These are phyloP conservation scores for Dendrobium chrysotoxum DNA, from an alignment of 106 monocot genomes.

Conservation along the genomic window DNA sequence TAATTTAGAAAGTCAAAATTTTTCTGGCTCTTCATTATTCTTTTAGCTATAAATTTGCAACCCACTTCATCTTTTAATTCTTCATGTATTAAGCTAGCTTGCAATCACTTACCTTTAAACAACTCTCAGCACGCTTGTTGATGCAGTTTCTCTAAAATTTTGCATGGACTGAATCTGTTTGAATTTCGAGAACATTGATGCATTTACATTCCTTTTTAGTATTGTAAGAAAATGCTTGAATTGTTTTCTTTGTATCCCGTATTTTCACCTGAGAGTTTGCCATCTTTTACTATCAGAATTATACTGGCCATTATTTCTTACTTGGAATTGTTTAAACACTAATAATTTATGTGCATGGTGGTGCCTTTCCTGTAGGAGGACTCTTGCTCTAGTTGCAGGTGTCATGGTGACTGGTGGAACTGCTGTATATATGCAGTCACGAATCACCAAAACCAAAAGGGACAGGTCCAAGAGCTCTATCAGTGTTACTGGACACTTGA, in stretches of 20 bases:
- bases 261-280: background rate
- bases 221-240: background rate
- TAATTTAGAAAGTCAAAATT: background rate
- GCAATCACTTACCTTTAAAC: no score
- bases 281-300: background rate
- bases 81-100: background rate
- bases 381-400: slow-evolving; percentile 58
- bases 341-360: background rate
- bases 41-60: background rate
- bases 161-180: background rate
- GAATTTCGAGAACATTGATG: background rate
- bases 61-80: background rate
- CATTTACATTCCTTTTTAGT: background rate
- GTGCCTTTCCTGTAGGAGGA: slow-evolving; percentile 40
- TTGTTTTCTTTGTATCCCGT: background rate
- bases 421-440: slow-evolving; percentile 54
- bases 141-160: background rate
- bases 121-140: background rate
- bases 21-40: background rate
- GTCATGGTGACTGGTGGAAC: slow-evolving; percentile 72
- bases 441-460: slow-evolving; percentile 15
- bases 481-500: slow-evolving; percentile 1
- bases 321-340: background rate
- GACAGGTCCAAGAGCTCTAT: slow-evolving; percentile 11
- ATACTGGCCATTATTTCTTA: background rate